Base-by-base conservation (phyloP, 2,329 filamentous ascomycete species). In the Calonectria leucothoes region DNA sequence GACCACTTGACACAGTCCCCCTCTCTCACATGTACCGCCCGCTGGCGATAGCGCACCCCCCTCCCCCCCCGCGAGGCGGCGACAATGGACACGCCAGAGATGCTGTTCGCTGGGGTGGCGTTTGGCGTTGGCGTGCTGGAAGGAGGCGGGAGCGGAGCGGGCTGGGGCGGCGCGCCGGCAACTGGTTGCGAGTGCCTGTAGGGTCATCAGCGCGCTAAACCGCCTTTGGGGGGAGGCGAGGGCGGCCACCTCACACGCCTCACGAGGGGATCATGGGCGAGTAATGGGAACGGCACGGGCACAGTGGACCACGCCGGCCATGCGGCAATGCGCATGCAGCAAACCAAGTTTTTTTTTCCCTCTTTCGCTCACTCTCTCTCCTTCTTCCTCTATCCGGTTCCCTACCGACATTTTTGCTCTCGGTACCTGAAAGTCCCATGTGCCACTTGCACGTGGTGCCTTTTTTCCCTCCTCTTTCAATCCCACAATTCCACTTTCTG, bases 91-190 rank as follows among this genome's bases (percentile, higher is more conserved):
- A 55, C 52, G 25, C 52, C 39, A 20, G 51, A 42, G 49, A 31
- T 23, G 59, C 51, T 70, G 48, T 70, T 66, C 48, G 51, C 23
- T 66, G 59, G 59, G 55, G 55, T 61, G 55, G 55, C 55, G 55
- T 61, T 66, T 68, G 70, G 70, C 59, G 70, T 29, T 72, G 70
- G 70, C 66, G 70, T 52, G 45, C n/a, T 27, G n/a, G 61, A 64
- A 49, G 69, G 35, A 68, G 70, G 70, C 70, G 70, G 70, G 66
- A 72, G 49, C 70, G 66, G 66, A 72, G 70, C 70, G 70, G 67
- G 55, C 67, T 69, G 55, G 67, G 67, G 67, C 67, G 67, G 70
- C 67, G 55, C 67, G 67, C 57, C 55, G 66, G 67, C 67, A 64
- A 39, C 51, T 51, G 29, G 48, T 64, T 42, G 59, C 59, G 59